Base-by-base conservation (phyloP, 129 eudicot species). In the Escallonia herrerae region DNA sequence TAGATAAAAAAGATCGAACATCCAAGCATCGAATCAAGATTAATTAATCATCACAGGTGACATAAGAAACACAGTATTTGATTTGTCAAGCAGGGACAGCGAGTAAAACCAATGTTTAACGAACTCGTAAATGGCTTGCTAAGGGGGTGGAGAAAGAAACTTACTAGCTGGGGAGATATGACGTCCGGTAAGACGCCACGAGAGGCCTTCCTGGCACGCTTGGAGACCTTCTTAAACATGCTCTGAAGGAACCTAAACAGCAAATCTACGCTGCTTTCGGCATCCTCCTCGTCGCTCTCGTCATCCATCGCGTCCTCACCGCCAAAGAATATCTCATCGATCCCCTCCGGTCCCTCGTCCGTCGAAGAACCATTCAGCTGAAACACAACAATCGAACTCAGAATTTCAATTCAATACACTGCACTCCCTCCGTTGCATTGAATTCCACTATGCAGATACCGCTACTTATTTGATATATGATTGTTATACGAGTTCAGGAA, bases 241-340 rank as follows among this genome's bases (percentile, higher is more conserved):
- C 71, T 75, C 4, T 63, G 59, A 43, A 75, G 40, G 52, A 75
- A 75, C 52, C 54, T 75, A 2, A 63, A 55, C 33, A 75, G 54
- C 62, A 75, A 75, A 68, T 69, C 66, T 48, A 68, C 3, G 50
- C 80, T 75, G 66, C 80, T 75, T 66, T 75, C 80, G 8, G 66
- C 41, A 2, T 75, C 74, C 8, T 75, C 74, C 3, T 75, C 74
- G 5, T 62, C 79, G 5, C 8, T 59, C 5, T 41, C 67, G 3
- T 68, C 71, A 8, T 40, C 57, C 13, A 37, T 8, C 45, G 43
- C 74, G 9, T 75, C 74, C 55, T 8, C 51, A n/a, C 7, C 68
- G 4, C 63, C 47, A 39, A 68, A 67, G 40, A 61, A 67, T 11
- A 45, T 58, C 40, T 54, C 63, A 33, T 51, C 51, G 6, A 52